These are phyloP conservation scores for Yamadazyma kanchanaburiensis DNA, from an alignment of 1,139 yeast species.

Conservation along the genomic window DNA sequence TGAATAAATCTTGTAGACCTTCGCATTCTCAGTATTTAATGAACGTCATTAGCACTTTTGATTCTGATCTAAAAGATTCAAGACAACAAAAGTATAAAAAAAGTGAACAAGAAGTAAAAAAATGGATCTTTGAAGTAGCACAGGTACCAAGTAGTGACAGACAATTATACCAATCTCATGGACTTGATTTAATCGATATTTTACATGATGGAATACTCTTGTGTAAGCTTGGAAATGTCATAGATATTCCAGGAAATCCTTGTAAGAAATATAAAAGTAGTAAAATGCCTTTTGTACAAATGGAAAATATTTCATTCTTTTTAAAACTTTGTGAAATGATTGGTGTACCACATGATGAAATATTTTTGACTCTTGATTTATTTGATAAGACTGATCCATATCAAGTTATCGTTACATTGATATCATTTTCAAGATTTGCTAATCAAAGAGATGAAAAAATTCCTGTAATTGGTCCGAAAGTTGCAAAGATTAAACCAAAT, in stretches of 20 bases:
- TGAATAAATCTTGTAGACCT: not conserved
- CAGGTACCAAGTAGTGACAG: slow-evolving; percentile 14
- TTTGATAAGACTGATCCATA: slow-evolving; percentile 74
- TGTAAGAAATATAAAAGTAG: slow-evolving; percentile 54
- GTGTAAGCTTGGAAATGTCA: slow-evolving; percentile 46
- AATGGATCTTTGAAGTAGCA: slow-evolving; percentile 44
- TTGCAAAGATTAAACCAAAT: slow-evolving; percentile 30
- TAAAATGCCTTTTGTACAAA: slow-evolving; percentile 80
- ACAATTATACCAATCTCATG: slow-evolving; percentile 10
- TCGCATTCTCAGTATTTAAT: not conserved
- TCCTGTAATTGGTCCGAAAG: slow-evolving; percentile 35
- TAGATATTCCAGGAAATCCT: slow-evolving; percentile 34
- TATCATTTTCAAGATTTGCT: slow-evolving; percentile 62
- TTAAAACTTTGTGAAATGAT: slow-evolving; percentile 54
- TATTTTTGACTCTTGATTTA: slow-evolving; percentile 79
- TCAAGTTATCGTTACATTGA: slow-evolving; percentile 69
- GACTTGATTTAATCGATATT: slow-evolving; percentile 41
- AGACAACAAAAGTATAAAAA: slow-evolving; percentile 47
- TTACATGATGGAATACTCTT: slow-evolving; percentile 66
- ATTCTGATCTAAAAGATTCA: slow-evolving; percentile 20
- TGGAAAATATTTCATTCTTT: slow-evolving; percentile 83
- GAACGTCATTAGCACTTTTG: slow-evolving; percentile 14
- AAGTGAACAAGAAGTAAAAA: slow-evolving; percentile 44
- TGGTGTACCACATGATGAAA: slow-evolving; percentile 81
- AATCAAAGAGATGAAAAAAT: slow-evolving; percentile 31